Evolutionary conservation across 1,284 basidiomycete species (phyloP).

Genomic region (Butyriboletus appendiculatus): DNA sequence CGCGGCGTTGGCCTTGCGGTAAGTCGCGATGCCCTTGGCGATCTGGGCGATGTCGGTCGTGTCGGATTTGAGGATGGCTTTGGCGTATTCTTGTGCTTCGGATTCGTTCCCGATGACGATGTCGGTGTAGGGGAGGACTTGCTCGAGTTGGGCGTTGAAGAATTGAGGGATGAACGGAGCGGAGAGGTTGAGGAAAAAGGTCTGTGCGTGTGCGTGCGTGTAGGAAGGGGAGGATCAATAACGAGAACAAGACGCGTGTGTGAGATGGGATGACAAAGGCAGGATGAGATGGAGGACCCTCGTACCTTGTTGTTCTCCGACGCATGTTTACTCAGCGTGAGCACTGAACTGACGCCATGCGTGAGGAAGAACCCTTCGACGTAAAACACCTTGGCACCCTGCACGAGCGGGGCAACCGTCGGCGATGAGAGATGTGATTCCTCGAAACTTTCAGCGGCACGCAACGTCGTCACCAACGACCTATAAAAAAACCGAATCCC

Average conservation of each 20-base stretch:
- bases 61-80: conserved; percentile 57
- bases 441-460: conserved; percentile 89
- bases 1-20: conserved; percentile 69
- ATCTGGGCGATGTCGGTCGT: conserved; percentile 68
- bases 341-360: conserved; percentile 79
- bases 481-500: conserved; percentile 37
- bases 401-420: conserved; percentile 75
- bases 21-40: conserved; percentile 71
- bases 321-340: conserved; percentile 84
- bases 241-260: background rate
- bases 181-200: conserved; percentile 91
- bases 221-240: background rate
- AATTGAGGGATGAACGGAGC: conserved; percentile 98
- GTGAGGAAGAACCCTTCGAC: conserved; percentile 98
- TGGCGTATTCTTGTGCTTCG: conserved; percentile 89
- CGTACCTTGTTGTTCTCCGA: conserved; percentile 74
- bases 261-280: background rate
- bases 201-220: conserved; percentile 41
- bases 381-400: conserved; percentile 88
- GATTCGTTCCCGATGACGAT: conserved; percentile 93
- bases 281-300: background rate
- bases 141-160: conserved; percentile 82
- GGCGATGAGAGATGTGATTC: conserved; percentile 79
- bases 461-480: conserved; percentile 90
- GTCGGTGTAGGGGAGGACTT: conserved; percentile 83